These are phyloP conservation scores for Cladophialophora bantiana DNA, from an alignment of 2,329 filamentous ascomycete genomes.

Conservation along the genomic window DNA sequence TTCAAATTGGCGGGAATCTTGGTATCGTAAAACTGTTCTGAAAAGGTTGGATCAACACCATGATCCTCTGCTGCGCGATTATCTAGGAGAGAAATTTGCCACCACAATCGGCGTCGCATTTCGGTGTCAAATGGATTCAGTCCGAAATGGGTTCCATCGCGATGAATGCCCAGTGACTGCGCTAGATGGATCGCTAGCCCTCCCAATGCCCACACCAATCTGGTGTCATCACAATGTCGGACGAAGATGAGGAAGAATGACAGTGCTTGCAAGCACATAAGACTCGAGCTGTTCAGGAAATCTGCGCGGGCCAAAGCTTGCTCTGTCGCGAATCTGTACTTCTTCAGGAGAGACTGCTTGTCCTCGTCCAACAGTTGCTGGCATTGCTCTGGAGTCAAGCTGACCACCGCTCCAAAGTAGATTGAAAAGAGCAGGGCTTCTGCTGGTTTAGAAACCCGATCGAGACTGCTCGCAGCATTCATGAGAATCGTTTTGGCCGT, in stretches of 20 bases:
- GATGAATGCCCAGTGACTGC: conserved; percentile 46
- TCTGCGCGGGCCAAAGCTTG: conserved; percentile 69
- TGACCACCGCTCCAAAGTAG: conserved; percentile 66
- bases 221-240: conserved; percentile 55
- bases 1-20: conserved; percentile 59
- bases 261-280: conserved; percentile 68
- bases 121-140: conserved; percentile 61
- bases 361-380: conserved; percentile 62
- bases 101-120: conserved; percentile 51
- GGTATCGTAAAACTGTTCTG: conserved; percentile 66
- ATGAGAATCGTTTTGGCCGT: conserved; percentile 60
- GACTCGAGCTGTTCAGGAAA: conserved; percentile 67
- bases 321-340: conserved; percentile 69
- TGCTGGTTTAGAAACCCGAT: conserved; percentile 56
- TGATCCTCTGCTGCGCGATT: conserved; percentile 68
- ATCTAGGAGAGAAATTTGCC: conserved; percentile 60
- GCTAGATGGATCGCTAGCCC: conserved; percentile 53
- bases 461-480: conserved; percentile 58
- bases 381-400: conserved; percentile 53
- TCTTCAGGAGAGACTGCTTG: conserved; percentile 56
- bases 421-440: conserved; percentile 67
- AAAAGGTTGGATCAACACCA: conserved; percentile 67
- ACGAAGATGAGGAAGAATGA: conserved; percentile 66
- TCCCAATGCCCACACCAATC: conserved; percentile 54
- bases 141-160: conserved; percentile 58